A percentile compares a stretch with the other conserved stretches of the same genome.
These are phyloP conservation scores for Scenedesmus sp. DNA, from an alignment of 163 green algal genomes.

Conservation along the genomic window DNA sequence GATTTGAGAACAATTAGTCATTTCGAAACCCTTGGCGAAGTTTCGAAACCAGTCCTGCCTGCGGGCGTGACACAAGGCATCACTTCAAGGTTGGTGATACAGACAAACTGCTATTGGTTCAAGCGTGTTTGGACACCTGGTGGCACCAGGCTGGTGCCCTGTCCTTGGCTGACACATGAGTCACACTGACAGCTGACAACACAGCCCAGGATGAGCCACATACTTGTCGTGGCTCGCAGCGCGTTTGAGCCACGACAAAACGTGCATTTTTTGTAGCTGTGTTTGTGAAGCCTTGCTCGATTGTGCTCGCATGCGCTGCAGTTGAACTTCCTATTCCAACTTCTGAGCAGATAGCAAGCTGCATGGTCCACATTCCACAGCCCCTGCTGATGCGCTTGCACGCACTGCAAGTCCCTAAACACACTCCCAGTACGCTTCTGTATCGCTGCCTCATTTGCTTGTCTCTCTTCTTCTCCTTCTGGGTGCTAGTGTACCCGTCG, in stretches of 20 bases:
- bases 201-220: neutral
- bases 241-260: neutral
- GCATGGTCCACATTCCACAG: neutral
- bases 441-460: neutral
- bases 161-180: neutral
- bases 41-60: neutral
- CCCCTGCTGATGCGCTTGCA: neutral
- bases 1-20: no score
- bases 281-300: neutral
- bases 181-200: slow-evolving; percentile 1
- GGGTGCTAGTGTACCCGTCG: slow-evolving; percentile 23
- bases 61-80: neutral
- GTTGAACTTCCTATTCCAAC: neutral
- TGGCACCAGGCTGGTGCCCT: no score
- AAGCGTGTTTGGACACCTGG: no score
- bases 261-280: neutral
- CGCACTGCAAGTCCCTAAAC: neutral
- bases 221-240: neutral
- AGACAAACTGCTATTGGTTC: neutral
- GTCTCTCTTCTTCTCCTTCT: slow-evolving; percentile 31
- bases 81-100: neutral
- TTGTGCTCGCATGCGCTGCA: neutral
- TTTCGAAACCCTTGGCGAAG: no score
- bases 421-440: neutral
- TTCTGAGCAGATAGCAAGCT: neutral